Conservation (phyloP, 2,329 filamentous ascomycete genomes). For the Paecilomyces sp. region DNA sequence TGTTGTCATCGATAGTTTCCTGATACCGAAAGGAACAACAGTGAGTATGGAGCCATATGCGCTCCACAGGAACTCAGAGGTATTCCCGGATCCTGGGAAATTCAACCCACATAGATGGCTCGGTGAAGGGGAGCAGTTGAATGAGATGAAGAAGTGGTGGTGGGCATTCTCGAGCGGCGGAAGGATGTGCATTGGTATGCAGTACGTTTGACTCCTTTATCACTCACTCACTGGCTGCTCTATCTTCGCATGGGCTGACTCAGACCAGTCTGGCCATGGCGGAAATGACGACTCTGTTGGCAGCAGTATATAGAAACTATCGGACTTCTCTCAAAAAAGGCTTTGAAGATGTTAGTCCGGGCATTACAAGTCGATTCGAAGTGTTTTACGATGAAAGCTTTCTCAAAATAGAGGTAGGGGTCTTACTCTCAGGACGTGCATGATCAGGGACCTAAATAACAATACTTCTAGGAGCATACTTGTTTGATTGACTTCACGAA, state of each 20-base stretch:
- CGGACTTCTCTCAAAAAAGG: conserved; percentile 23
- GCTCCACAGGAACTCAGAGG: conserved; percentile 24
- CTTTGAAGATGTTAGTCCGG: conserved; percentile 26
- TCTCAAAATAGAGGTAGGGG: conserved; percentile 13
- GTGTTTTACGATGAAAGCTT: conserved; percentile 31
- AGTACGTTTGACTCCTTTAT: conserved; percentile 11
- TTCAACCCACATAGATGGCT: conserved; percentile 30
- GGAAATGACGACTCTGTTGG: conserved; percentile 43
- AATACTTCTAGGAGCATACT: conserved; percentile 1
- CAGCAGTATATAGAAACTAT: conserved; percentile 40
- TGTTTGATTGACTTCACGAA: neutral
- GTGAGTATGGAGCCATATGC: conserved; percentile 26
- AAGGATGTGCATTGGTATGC: conserved; percentile 35
- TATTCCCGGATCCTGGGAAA: conserved; percentile 18
- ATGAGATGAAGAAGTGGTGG: conserved; percentile 27
- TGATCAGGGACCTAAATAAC: neutral
- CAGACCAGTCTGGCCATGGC: conserved; percentile 40
- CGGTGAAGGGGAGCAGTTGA: conserved; percentile 5
- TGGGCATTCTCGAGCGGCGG: conserved; percentile 35
- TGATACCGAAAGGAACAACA: conserved; percentile 22
- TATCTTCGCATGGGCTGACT: neutral
- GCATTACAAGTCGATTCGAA: conserved; percentile 36
- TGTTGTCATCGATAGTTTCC: conserved; percentile 26
- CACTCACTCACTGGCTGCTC: neutral
- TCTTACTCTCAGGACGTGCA: neutral